These are phyloP conservation scores for Carex littledalei DNA, from an alignment of 176 grass and related monocot species.

Conservation along the genomic window DNA sequence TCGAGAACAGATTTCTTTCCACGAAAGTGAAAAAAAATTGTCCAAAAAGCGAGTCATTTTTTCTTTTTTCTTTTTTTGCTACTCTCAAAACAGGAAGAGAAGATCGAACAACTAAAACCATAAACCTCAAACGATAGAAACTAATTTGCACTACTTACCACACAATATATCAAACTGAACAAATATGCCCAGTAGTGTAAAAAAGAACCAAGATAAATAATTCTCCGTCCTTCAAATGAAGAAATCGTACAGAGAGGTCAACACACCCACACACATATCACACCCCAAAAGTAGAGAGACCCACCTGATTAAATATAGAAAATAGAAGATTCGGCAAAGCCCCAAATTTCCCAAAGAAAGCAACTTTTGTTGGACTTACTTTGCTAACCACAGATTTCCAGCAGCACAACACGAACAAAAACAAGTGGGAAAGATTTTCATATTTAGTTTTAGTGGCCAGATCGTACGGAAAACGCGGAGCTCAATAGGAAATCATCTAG, in stretches of 20 bases:
- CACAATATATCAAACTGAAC: not conserved
- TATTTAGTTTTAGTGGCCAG: slow-evolving; percentile 16
- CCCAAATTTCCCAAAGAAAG: slow-evolving; percentile 17
- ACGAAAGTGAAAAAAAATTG: no score
- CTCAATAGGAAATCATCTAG: not conserved
- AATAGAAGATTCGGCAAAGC: not conserved
- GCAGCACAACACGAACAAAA: not conserved
- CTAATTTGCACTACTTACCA: not conserved
- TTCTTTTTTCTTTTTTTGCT: not conserved
- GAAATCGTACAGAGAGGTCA: not conserved
- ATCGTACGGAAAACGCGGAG: slow-evolving; percentile 20
- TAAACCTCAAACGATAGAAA: not conserved
- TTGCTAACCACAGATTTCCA: slow-evolving; percentile 10
- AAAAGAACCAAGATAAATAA: not conserved
- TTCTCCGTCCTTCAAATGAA: not conserved
- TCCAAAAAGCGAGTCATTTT: not conserved
- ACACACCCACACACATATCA: not conserved
- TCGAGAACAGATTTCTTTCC: not conserved
- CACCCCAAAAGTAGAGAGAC: not conserved
- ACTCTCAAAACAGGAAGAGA: not conserved
- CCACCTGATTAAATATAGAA: slow-evolving; percentile 5
- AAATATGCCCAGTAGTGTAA: not conserved
- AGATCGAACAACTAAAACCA: slow-evolving; percentile 1
- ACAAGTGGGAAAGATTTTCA: not conserved
- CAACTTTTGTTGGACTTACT: not conserved